A percentile compares a stretch with the other conserved stretches of the same genome.
These are phyloP conservation scores for Hortiboletus flavorubellus DNA, from an alignment of 768 basidiomycete species.

Conservation along the genomic window DNA sequence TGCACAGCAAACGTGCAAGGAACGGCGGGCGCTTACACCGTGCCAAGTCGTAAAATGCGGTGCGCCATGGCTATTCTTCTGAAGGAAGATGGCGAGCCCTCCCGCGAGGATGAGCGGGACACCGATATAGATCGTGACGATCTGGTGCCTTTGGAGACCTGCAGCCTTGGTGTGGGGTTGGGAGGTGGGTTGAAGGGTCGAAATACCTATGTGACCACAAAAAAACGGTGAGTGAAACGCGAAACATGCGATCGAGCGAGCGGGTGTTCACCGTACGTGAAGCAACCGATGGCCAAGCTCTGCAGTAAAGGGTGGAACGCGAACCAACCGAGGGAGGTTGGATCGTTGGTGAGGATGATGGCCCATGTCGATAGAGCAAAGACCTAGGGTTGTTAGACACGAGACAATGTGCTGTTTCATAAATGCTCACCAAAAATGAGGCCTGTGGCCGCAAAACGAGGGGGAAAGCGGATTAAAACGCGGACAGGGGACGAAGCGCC, in stretches of 20 bases:
- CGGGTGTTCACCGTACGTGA: constrained; percentile 55
- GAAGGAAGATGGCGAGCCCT: constrained; percentile 55
- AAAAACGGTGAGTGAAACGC: neutral
- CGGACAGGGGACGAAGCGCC: neutral
- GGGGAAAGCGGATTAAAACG: neutral
- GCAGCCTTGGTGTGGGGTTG: constrained; percentile 61
- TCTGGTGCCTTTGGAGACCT: constrained; percentile 69
- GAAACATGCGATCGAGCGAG: neutral
- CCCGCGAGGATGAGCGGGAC: constrained; percentile 59
- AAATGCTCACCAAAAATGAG: constrained; percentile 18
- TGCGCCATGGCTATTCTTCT: constrained; percentile 50
- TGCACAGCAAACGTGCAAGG: neutral
- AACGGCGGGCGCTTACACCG: constrained; percentile 43
- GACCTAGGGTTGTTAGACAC: constrained; percentile 32
- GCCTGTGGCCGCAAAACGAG: constrained; percentile 1
- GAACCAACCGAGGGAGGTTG: constrained; percentile 54
- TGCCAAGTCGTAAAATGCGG: constrained; percentile 75
- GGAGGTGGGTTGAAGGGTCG: constrained; percentile 74
- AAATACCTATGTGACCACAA: constrained; percentile 46
- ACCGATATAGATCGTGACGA: constrained; percentile 52
- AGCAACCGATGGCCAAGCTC: constrained; percentile 48
- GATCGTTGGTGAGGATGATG: constrained; percentile 43
- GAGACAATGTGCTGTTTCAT: neutral
- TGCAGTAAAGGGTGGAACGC: constrained; percentile 65
- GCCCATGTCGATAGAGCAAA: constrained; percentile 44